Percentiles rank a stretch among this genome's conserved stretches.
Conservation (phyloP, 2,329 filamentous ascomycete species). For the Aspergillus quadrilineatus region DNA sequence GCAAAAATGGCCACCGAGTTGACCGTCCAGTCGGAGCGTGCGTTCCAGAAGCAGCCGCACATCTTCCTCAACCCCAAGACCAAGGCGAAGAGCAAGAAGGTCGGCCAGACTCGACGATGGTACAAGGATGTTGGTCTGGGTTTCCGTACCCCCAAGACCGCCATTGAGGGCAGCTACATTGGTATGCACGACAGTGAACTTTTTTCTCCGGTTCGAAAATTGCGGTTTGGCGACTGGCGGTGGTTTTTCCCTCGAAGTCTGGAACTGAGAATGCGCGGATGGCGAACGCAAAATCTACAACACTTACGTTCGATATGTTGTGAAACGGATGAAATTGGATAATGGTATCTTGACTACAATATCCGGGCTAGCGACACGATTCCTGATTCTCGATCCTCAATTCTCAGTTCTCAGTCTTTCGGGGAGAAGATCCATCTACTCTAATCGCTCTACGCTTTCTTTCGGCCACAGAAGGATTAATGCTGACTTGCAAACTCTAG, state of each 20-base stretch:
- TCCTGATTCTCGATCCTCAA: not conserved
- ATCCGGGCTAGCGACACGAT: not conserved
- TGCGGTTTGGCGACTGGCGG: slow-evolving; percentile 18
- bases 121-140: slow-evolving; percentile 99
- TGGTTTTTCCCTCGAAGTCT: slow-evolving; percentile 13
- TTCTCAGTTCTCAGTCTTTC: slow-evolving; percentile 18
- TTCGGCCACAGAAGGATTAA: slow-evolving; percentile 10
- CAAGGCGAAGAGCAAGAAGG: slow-evolving; percentile 75
- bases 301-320: not conserved
- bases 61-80: slow-evolving; percentile 99
- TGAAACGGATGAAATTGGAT: not conserved
- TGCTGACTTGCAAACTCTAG: slow-evolving; percentile 51
- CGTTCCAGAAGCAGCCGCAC: slow-evolving; percentile 99
- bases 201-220: slow-evolving; percentile 20
- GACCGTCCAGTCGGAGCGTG: slow-evolving; percentile 99
- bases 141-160: slow-evolving; percentile 97
- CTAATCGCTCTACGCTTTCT: not conserved
- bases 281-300: not conserved
- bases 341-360: not conserved
- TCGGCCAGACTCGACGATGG: slow-evolving; percentile 93
- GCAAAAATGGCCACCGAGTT: slow-evolving; percentile 94
- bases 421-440: slow-evolving; percentile 1
- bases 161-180: slow-evolving; percentile 99
- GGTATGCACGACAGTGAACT: slow-evolving; percentile 64
- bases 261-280: slow-evolving; percentile 18